A percentile compares a stretch with the other conserved stretches of the same genome.
Evolutionary conservation across 2,329 filamentous ascomycete genomes (phyloP).

Genomic region (Rhinocladiella mackenziei): DNA sequence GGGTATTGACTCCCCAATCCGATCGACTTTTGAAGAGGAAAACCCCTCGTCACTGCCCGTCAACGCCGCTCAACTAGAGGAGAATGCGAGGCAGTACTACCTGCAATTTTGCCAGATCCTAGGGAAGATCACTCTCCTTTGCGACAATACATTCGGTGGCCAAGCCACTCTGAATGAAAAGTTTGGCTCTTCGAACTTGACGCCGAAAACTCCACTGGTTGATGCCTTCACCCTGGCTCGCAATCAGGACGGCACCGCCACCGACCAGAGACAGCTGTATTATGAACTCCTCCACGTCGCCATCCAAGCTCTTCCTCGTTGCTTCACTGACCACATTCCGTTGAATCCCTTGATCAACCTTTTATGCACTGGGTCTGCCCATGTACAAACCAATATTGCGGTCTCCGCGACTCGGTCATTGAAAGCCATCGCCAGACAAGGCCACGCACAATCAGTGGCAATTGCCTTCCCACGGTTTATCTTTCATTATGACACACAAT

Average conservation of each 20-base stretch:
- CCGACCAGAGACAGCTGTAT: conserved; percentile 87
- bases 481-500: conserved; percentile 96
- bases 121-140: conserved; percentile 92
- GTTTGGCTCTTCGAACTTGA: conserved; percentile 60
- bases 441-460: conserved; percentile 89
- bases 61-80: conserved; percentile 60
- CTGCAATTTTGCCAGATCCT: conserved; percentile 89
- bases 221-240: conserved; percentile 89
- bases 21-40: conserved; percentile 34
- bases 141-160: conserved; percentile 94
- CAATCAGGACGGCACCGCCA: conserved; percentile 70
- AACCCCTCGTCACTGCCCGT: conserved; percentile 45
- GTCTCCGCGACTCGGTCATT: conserved; percentile 86
- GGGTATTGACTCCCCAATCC: conserved; percentile 32
- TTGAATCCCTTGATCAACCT: conserved; percentile 93
- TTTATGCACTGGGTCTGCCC: conserved; percentile 91
- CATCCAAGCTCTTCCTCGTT: conserved; percentile 91
- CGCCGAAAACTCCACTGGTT: conserved; percentile 89
- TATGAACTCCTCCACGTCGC: conserved; percentile 95
- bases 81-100: conserved; percentile 80
- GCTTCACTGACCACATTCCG: conserved; percentile 81
- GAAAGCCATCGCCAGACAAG: conserved; percentile 91
- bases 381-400: conserved; percentile 89
- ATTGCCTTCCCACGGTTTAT: conserved; percentile 97
- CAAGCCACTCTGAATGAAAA: conserved; percentile 95